Conservation (phyloP, 148 eudicot genomes). For the Chenopodium formosanum region DNA sequence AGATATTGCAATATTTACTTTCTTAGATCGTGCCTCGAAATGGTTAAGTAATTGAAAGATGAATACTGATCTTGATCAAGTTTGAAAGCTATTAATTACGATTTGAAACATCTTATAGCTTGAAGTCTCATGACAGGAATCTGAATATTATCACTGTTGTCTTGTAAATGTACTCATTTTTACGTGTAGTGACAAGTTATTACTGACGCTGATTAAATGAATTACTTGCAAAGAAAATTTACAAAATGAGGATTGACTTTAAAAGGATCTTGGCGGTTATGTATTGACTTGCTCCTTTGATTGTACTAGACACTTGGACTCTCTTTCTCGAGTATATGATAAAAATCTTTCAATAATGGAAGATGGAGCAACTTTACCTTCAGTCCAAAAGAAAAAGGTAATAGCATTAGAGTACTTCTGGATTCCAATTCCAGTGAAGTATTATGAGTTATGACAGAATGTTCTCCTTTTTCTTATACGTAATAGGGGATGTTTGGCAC, state of each 20-base stretch:
- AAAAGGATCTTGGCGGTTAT: background rate
- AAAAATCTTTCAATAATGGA: constrained; percentile 40
- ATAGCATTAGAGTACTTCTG: background rate
- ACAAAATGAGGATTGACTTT: background rate
- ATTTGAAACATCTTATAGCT: background rate
- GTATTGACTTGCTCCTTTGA: constrained; percentile 9
- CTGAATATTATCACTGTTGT: background rate
- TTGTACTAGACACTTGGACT: constrained; percentile 52
- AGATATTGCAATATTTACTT: background rate
- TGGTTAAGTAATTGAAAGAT: background rate
- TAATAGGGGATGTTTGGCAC: constrained; percentile 78
- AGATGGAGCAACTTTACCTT: constrained; percentile 42
- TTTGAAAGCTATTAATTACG: background rate
- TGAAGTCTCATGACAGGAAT: background rate
- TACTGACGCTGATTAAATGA: background rate
- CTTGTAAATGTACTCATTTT: no score
- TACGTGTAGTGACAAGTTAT: background rate
- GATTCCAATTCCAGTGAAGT: background rate
- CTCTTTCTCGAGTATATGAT: constrained; percentile 53
- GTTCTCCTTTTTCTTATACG: constrained; percentile 9
- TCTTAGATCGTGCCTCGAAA: background rate
- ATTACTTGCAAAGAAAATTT: background rate
- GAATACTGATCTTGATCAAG: background rate
- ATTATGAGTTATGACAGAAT: background rate
- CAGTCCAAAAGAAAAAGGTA: constrained; percentile 85